Percentiles rank a stretch among this genome's conserved stretches.
phyloP scores from a whole-genome alignment of 352 stramenopile species.

The Phytophthora chlamydospora region DNA sequence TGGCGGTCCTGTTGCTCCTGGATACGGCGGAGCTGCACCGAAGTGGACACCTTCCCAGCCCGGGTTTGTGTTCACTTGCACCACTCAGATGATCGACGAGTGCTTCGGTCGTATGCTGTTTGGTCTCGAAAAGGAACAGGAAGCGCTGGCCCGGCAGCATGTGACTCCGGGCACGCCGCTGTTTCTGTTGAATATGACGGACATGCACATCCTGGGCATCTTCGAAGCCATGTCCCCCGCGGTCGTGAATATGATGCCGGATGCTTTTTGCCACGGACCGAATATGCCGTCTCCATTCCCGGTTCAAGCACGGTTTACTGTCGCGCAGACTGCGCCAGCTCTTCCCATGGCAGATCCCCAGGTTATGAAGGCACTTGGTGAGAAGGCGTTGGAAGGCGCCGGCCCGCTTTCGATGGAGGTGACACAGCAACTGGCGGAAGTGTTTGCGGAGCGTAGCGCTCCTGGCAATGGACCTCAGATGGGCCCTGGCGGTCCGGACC shows the following conservation, averaged over 20 bases:
- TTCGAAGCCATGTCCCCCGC: slow-evolving; percentile 84
- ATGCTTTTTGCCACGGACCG: slow-evolving; percentile 67
- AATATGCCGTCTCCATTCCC: slow-evolving; percentile 70
- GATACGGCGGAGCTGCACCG: slow-evolving; percentile 37
- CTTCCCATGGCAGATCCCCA: slow-evolving; percentile 71
- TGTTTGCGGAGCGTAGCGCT: slow-evolving; percentile 73
- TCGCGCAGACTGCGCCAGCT: slow-evolving; percentile 75
- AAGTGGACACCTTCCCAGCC: slow-evolving; percentile 59
- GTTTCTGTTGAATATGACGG: slow-evolving; percentile 87
- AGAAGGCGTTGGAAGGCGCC: slow-evolving; percentile 52
- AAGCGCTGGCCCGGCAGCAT: slow-evolving; percentile 62
- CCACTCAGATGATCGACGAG: slow-evolving; percentile 82
- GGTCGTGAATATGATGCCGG: slow-evolving; percentile 80
- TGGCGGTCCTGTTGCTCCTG: slow-evolving; percentile 28
- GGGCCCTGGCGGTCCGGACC: slow-evolving; percentile 29
- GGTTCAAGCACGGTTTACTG: slow-evolving; percentile 74
- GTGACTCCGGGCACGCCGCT: slow-evolving; percentile 80
- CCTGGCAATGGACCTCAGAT: slow-evolving; percentile 38
- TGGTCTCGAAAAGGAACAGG: slow-evolving; percentile 75
- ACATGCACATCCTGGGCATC: slow-evolving; percentile 83
- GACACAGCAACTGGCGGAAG: slow-evolving; percentile 74
- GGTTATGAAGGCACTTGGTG: slow-evolving; percentile 73
- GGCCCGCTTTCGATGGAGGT: slow-evolving; percentile 66
- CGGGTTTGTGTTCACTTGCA: slow-evolving; percentile 88
- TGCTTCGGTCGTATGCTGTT: slow-evolving; percentile 89